Evolutionary conservation across 179 eudicot species (phyloP), one percentile per base, ranked within the genome.

Genomic region (Patellifolia procumbens): DNA sequence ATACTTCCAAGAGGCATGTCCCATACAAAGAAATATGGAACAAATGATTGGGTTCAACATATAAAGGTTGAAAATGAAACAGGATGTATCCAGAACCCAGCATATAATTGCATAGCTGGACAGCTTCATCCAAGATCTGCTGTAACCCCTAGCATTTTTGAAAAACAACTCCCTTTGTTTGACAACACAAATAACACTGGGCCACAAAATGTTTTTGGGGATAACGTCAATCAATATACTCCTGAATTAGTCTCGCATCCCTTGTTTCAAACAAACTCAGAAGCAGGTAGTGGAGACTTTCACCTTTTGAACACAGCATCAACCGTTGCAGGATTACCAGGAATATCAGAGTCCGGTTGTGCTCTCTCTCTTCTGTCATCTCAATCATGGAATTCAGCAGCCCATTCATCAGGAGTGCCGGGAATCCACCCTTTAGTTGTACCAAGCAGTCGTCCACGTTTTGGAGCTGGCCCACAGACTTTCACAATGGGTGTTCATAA

Each of bases 291-390:
- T 74, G 74, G 80, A 79, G 85, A 81, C 61, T 81, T 81, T 52
- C 58, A 75, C 48, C 77, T 75, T 76, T 80, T 83, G 20, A 77
- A 83, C 42, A 63, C 85, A 72, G 84, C 88, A 75, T 82, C 88
- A 74, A 77, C 86, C 75, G 78, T 84, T 77, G 75, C 74, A 67
- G 89, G 83, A 59, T 63, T 76, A 24, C 77, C 84, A 60, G 85
- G 75, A 79, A 72, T 82, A 43, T 64, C 89, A 24, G 80, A 82
- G 81, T 79, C 87, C 70, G 85, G 88, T 74, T 80, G 83, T 90
- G 94, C 92, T 91, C 97, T 86, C 97, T 91, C 94, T 91, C 94
- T 91, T 90, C 97, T 91, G 97, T 91, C 97, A 88, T 79, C 90
- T 75, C 89, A 84, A 70, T 84, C 91, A 71, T 82, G 59, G 26